Percentiles rank a stretch among this genome's conserved stretches.
Conservation (phyloP, 768 basidiomycete species). For the Cyathus striatus region DNA sequence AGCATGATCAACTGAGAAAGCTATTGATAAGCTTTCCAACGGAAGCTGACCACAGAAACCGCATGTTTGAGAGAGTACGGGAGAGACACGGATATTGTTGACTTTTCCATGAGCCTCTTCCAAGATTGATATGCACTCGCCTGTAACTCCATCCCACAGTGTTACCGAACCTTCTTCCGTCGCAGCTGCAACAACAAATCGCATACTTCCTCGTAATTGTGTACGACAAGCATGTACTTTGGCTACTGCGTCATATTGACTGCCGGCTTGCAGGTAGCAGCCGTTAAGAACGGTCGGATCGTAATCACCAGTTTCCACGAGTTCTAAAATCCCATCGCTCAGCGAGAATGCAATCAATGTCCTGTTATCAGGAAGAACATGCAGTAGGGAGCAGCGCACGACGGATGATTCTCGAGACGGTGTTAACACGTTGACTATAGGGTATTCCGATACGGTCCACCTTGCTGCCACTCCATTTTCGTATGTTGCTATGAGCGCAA, state of each 20-base stretch:
- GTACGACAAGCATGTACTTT: conserved; percentile 48
- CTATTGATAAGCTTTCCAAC: conserved; percentile 58
- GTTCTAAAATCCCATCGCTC: conserved; percentile 62
- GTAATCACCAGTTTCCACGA: conserved; percentile 47
- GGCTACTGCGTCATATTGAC: conserved; percentile 46
- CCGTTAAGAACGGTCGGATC: conserved; percentile 35
- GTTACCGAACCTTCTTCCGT: conserved; percentile 68
- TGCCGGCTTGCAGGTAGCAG: conserved; percentile 55
- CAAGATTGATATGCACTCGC: conserved; percentile 57
- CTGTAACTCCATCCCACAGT: conserved; percentile 68
- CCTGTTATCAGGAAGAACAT: conserved; percentile 39
- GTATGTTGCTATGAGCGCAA: conserved; percentile 44
- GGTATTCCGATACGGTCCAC: conserved; percentile 38
- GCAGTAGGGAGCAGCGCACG: conserved; percentile 43
- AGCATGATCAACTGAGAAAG: conserved; percentile 60
- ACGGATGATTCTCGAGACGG: conserved; percentile 40
- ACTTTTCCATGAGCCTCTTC: conserved; percentile 57
- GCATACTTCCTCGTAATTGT: conserved; percentile 43
- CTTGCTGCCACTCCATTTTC: conserved; percentile 54
- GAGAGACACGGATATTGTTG: conserved; percentile 54
- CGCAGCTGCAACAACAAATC: conserved; percentile 53
- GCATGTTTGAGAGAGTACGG: conserved; percentile 53
- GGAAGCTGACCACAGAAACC: conserved; percentile 66
- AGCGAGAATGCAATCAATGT: conserved; percentile 55
- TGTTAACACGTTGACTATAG: conserved; percentile 30